Conservation (phyloP, 257 asterid genomes). For the Solanum pinnatisectum region DNA sequence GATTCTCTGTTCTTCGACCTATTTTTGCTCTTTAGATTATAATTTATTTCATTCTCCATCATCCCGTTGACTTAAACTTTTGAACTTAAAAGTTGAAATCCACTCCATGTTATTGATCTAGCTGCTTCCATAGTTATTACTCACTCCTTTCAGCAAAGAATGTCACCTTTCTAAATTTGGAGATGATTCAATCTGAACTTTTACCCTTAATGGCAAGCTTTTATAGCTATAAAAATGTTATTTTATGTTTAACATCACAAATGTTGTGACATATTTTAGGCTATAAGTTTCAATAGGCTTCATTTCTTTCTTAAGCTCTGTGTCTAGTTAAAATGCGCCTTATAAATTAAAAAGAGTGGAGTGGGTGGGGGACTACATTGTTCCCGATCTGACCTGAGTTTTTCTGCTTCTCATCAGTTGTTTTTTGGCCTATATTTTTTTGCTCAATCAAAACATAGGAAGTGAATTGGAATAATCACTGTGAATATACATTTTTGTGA, state of each 20-base stretch:
- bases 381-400: not conserved
- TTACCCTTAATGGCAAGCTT: not conserved
- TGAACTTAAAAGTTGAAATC: not conserved
- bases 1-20: not conserved
- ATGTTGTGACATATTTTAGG: not conserved
- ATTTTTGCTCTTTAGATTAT: not conserved
- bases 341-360: not conserved
- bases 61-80: not conserved
- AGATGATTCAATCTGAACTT: not conserved
- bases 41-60: not conserved
- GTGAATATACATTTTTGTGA: conserved; percentile 4
- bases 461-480: not conserved
- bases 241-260: not conserved
- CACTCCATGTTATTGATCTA: not conserved
- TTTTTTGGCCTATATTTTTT: not conserved
- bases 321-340: not conserved
- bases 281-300: not conserved
- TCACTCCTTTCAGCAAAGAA: not conserved
- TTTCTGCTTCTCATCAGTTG: not conserved
- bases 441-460: not conserved
- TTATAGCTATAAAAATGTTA: not conserved
- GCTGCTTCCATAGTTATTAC: not conserved
- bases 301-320: not conserved
- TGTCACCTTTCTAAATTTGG: not conserved
- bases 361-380: not conserved